Evolutionary conservation across 805 yeast species (phyloP), one percentile per base, ranked within the genome.

Genomic region (Saccharomycopsis lassenensis): DNA sequence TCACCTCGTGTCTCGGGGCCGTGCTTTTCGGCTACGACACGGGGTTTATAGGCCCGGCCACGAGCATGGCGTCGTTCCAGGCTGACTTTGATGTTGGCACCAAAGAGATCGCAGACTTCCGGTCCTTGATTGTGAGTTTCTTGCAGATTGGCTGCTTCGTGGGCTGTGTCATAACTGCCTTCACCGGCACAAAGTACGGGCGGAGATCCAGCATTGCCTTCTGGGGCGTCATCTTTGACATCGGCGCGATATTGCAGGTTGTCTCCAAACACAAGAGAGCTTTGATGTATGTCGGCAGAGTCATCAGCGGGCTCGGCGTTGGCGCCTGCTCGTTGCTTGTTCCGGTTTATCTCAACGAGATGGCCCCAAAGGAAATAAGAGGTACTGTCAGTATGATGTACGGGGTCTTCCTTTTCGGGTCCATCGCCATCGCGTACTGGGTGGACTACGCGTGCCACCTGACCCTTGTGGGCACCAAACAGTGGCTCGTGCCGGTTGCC

Each of bases 21-120:
- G 55, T 66, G 17, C 61, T 67, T 39, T 66, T 69, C 38, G 76
- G 76, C 8, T 70, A 70, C 48, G 77, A 70, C 46, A 65, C 74
- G 24, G 74, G 74, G 5, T 69, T 67, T 49, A 66, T 69, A 31
- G 76, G 75, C 7, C 67, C 71, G n/a, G 63, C 71, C 4, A 63
- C 67, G 11, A 52, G 68, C 1, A 51, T 70, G 31, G 52, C 48
- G 6, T 62, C 71, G 3, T 71, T 71, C 49, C 48, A 55, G 39
- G 37, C 42, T 3, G 72, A 67, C 46, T 71, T 70, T 47, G 67
- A 63, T n/a, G 44, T 68, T 30, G 61, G 52, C 24, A 15, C 47
- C 5, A 52, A 52, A 51, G 39, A 62, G 3, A 22, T 52, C 0
- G 44, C 49, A 11, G 50, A 49, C 8, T 15, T 35, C 2, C 47